Evolutionary conservation across 176 grass and related monocot species (phyloP), one percentile per base, ranked within the genome.

Genomic region (Musa acuminata): DNA sequence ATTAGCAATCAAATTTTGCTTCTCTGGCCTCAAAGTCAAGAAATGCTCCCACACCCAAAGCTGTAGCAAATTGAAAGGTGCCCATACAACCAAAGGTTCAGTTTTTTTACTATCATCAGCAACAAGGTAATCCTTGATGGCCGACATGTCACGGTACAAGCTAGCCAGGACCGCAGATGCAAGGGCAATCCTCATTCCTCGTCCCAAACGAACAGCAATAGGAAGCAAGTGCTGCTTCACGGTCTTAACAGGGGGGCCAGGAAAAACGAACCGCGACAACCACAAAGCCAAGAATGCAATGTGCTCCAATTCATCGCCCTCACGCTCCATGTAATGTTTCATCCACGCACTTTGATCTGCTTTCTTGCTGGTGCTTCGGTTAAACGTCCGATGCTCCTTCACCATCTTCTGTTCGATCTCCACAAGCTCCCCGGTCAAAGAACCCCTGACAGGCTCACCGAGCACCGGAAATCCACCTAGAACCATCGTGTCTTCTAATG

Each of bases 1-100:
- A 1, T 73, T 57, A 29, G 81, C 77, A 53, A 87, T 9, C 1
- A 17, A 52, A 55, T 83, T 93, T 55, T 72, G 75, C 64, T 59
- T 86, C 26, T 82, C 82, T 0, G 90, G 87, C 74, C 85, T 77
- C 71, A 93, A 78, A 8, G 73, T 13, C 9, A 86, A 79, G 72
- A 98, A 98, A 2, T 82, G 85, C 82, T 98, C 94, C 94, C 94
- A 98, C 27, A 89, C 69, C 94, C 90, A 98, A 16, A 93, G 54
- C 72, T 93, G 87, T 55, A 98, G 70, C 13, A 93, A 75, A 79
- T 91, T 74, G 76, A 98, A 67, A 35, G 94, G 90, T 14, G 94
- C 82, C 76, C 92, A 88, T 43, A 88, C 52, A 49, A 82, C 69
- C 21, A 98, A 68, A 62, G 88, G 72, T 1, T 80, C 27, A 25